Base-by-base conservation (phyloP, 768 basidiomycete species). In the Boletus coccyginus region DNA sequence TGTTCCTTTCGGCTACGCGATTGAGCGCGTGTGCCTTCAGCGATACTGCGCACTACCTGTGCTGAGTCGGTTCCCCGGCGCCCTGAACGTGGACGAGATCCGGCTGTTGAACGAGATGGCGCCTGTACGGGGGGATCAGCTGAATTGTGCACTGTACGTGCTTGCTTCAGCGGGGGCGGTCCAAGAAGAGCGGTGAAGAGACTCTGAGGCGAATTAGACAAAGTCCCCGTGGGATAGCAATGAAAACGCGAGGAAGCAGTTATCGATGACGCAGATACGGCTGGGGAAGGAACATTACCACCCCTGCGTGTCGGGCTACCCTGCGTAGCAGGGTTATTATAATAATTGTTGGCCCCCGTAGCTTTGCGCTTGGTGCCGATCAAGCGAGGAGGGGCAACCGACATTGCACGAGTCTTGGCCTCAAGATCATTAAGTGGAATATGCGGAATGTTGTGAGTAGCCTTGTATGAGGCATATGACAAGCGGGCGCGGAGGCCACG, bases 381-480 rank as follows among this genome's bases (percentile, higher is more conserved):
- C 73, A 82, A 73, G 71, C 83, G 81, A 71, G 77, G 70, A 58
- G 77, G 75, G 46, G 75, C 69, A 57, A 75, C 75, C 53, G 73
- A 71, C 64, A 81, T 78, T 56, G 61, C 65, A 52, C 72, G 74
- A 40, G 75, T 73, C 64, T 85, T 84, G 16, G 81, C 79, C 69
- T 93, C 92, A 46, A 91, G 80, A 59, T 92, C 89, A 64, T 80
- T 79, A 47, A 92, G 74, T 44, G 86, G 77, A 48, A 84, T 75
- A 53, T 85, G 81, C 11, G 86, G 76, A 53, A 89, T 73, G 69
- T 90, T 88, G 70, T 90, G 82, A 14, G 80, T 79, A 6, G 91
- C 89, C 74, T 93, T 93, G 80, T 88, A 92, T 2, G 87, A 86
- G 24, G 91, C 91, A 72, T 91, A 90, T 0, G 88, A 82, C 50